These are phyloP conservation scores for Pythium utonaiense DNA, from an alignment of 352 stramenopile genomes.

Conservation along the genomic window DNA sequence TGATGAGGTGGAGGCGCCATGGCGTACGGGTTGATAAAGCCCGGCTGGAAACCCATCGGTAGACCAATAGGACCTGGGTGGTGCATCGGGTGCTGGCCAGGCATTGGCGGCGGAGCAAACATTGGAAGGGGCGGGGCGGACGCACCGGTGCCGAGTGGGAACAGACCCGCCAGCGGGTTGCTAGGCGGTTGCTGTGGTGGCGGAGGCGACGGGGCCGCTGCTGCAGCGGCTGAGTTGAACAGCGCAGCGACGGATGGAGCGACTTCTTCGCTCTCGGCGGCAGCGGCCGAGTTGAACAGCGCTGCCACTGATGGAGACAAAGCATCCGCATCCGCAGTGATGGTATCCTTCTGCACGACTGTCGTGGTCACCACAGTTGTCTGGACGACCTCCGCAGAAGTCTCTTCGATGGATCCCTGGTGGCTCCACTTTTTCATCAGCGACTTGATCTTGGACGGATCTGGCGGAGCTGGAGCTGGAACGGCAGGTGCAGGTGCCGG, in stretches of 20 bases:
- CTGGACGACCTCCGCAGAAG: not conserved
- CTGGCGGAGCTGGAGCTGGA: slow-evolving; percentile 30
- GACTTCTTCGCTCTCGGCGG: slow-evolving; percentile 18
- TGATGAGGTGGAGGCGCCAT: slow-evolving; percentile 5
- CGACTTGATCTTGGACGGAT: slow-evolving; percentile 58
- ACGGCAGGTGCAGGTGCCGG: not conserved
- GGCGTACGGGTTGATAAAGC: slow-evolving; percentile 25
- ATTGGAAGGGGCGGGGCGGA: slow-evolving; percentile 12
- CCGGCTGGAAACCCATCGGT: slow-evolving; percentile 19
- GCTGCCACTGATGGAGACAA: slow-evolving; percentile 40
- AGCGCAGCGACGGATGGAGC: slow-evolving; percentile 43
- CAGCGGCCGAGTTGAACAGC: slow-evolving; percentile 37
- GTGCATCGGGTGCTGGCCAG: slow-evolving; percentile 7
- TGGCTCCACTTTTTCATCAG: slow-evolving; percentile 62
- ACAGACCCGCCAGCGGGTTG: slow-evolving; percentile 28
- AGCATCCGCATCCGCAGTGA: slow-evolving; percentile 11
- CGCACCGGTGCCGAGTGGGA: slow-evolving; percentile 39
- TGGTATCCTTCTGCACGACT: not conserved
- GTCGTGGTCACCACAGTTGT: not conserved
- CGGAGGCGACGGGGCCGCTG: slow-evolving; percentile 5
- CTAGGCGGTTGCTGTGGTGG: slow-evolving; percentile 6
- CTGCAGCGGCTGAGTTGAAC: slow-evolving; percentile 32
- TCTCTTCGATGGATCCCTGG: slow-evolving; percentile 15
- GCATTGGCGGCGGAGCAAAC: slow-evolving; percentile 9
- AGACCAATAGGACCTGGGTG: slow-evolving; percentile 12